A percentile compares a stretch with the other conserved stretches of the same genome.
Evolutionary conservation across 192 early-diverging fungal species (phyloP).

Genomic region (Jimgerdemannia flammicorona): DNA sequence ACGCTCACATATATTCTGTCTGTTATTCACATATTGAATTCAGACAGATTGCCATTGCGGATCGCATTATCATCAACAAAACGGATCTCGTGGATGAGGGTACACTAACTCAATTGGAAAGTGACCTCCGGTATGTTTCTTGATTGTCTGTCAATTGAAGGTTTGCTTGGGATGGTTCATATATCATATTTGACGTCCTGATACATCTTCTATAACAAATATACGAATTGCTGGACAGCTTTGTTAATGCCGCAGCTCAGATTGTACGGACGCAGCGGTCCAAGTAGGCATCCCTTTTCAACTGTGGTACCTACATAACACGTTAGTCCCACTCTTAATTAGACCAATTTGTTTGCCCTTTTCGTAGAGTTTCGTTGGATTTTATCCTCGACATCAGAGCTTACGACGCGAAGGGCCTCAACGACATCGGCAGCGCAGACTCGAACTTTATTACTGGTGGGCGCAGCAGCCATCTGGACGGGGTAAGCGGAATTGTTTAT

Average conservation of each 20-base stretch:
- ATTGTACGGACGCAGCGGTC: conserved; percentile 38
- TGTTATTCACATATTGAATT: background rate
- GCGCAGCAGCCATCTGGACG: background rate
- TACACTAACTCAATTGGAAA: conserved; percentile 29
- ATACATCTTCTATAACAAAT: background rate
- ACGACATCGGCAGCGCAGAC: background rate
- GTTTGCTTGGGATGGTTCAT: background rate
- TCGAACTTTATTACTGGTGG: background rate
- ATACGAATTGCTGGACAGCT: background rate
- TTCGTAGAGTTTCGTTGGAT: conserved; percentile 45
- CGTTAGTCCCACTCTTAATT: background rate
- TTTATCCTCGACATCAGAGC: conserved; percentile 59
- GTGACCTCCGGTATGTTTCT: conserved; percentile 16
- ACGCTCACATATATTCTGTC: background rate
- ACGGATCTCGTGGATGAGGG: conserved; percentile 48
- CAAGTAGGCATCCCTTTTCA: conserved; percentile 21
- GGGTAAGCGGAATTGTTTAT: background rate
- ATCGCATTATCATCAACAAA: conserved; percentile 72
- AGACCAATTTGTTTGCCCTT: conserved; percentile 1
- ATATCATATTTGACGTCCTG: too few species aligned
- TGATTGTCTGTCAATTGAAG: background rate
- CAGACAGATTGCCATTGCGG: conserved; percentile 69
- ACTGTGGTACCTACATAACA: background rate
- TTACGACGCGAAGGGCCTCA: conserved; percentile 40
- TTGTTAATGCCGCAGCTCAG: conserved; percentile 51